Percentiles rank a stretch among this genome's conserved stretches.
Evolutionary conservation across 2,329 filamentous ascomycete genomes (phyloP).

Genomic region (Pseudocercospora vitis): DNA sequence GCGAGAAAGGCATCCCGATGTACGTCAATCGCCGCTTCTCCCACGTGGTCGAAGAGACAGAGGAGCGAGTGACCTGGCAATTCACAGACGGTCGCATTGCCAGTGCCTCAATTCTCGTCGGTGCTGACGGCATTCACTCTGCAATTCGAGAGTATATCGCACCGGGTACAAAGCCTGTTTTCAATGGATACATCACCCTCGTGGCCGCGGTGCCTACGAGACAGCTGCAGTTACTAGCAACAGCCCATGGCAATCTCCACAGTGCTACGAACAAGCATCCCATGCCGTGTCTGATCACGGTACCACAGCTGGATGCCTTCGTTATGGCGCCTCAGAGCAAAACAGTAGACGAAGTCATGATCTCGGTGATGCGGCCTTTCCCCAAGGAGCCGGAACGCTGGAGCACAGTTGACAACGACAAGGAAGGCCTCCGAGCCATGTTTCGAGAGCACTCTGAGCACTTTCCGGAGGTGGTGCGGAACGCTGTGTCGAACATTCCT

Average conservation of each 20-base stretch:
- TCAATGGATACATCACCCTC: neutral
- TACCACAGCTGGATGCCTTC: neutral
- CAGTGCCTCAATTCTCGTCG: constrained; percentile 9
- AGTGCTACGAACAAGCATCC: neutral
- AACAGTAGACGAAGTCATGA: constrained; percentile 6
- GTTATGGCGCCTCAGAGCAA: constrained; percentile 4
- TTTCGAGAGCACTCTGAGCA: constrained; percentile 8
- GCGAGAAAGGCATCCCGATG: constrained; percentile 2
- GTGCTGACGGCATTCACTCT: constrained; percentile 7
- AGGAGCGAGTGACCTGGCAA: constrained; percentile 1
- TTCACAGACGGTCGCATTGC: neutral
- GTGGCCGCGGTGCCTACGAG: constrained; percentile 1
- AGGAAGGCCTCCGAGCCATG: constrained; percentile 6
- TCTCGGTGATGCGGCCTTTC: constrained; percentile 3
- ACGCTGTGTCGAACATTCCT: neutral
- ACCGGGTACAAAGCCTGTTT: constrained; percentile 1
- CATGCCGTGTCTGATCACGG: neutral
- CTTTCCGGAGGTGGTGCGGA: constrained; percentile 6
- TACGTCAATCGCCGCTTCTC: constrained; percentile 4
- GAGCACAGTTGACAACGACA: constrained; percentile 1
- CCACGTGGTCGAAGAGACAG: neutral
- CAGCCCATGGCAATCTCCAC: neutral
- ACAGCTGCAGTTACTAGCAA: neutral
- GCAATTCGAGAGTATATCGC: constrained; percentile 5
- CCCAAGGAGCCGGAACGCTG: constrained; percentile 4